Base-by-base conservation (phyloP, 306 rosid genomes). In the Parietaria judaica region DNA sequence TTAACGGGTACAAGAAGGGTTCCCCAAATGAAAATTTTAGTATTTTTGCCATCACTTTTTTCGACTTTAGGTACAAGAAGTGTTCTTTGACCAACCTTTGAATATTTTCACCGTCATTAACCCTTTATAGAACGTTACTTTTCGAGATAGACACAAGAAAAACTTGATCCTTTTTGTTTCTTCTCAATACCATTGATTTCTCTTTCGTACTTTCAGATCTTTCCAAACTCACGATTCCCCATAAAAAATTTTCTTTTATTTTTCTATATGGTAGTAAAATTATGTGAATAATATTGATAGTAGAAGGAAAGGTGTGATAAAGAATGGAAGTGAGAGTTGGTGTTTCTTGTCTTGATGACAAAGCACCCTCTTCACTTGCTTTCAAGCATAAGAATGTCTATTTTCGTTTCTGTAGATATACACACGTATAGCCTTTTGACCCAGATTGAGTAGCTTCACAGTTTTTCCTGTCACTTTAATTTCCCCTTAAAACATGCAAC, bases 291-390 rank as follows among this genome's bases (percentile, higher is more conserved):
- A 31, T 16, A 8, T 61, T 16, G 23, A 58, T 57, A 65, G 74
- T 72, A 71, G 73, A 76, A 41, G 3, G 7, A 41, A 41, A 73
- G 70, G 72, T 79, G 74, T 63, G 56, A 64, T 56, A 53, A 51
- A 48, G 63, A 60, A 73, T 64, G 39, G 34, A 63, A 54, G 64
- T 79, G 85, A 71, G 89, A 71, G 89, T 78, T 83, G 90, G 81
- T 76, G 67, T 85, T 84, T 83, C 95, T 84, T 84, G 85, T 90
- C 97, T 84, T 84, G 36, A 67, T 90, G 69, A 79, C 88, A 80
- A 84, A 85, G 97, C 51, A 79, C 66, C 61, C 64, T 45, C 63
- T 86, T 90, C 88, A 89, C 86, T 86, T 71, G 72, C 83, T 86
- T 85, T 57, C 61, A 79, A 80, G 79, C 86, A 80, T 74, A 46